These are phyloP conservation scores for Neodidymelliopsis sp. DNA, from an alignment of 2,329 filamentous ascomycete species.

Conservation along the genomic window DNA sequence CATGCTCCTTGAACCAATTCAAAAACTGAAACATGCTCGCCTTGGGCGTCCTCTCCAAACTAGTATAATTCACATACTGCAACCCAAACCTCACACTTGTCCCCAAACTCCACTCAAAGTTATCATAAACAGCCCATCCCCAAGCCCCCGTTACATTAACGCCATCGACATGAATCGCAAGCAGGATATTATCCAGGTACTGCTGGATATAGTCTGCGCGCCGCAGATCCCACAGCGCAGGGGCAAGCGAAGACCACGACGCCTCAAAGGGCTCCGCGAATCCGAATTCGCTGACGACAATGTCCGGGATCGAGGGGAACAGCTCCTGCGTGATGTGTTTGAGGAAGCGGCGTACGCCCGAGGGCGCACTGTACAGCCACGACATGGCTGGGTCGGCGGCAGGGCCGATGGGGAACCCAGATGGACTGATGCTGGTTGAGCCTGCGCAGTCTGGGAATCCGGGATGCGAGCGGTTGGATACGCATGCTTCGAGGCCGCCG, in stretches of 20 bases:
- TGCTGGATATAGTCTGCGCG: conserved; percentile 53
- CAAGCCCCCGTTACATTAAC: conserved; percentile 54
- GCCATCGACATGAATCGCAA: conserved; percentile 47
- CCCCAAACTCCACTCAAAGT: conserved; percentile 53
- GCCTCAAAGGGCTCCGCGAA: conserved; percentile 53
- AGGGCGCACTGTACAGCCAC: conserved; percentile 54
- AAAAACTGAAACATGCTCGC: conserved; percentile 54
- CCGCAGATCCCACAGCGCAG: conserved; percentile 51
- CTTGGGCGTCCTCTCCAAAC: conserved; percentile 52
- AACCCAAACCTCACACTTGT: conserved; percentile 50
- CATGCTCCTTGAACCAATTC: conserved; percentile 52
- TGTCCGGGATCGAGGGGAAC: conserved; percentile 52
- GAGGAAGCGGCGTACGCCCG: conserved; percentile 52
- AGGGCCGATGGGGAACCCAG: conserved; percentile 56
- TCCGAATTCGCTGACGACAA: conserved; percentile 53
- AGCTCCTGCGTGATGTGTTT: conserved; percentile 54
- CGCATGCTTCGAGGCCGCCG: conserved; percentile 51
- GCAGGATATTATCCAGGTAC: conserved; percentile 53
- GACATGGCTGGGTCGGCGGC: conserved; percentile 51
- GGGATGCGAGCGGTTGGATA: conserved; percentile 50
- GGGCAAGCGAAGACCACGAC: conserved; percentile 36
- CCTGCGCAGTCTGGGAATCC: conserved; percentile 54
- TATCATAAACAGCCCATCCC: conserved; percentile 53
- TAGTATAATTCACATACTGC: conserved; percentile 54
- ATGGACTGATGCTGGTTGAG: conserved; percentile 41